Conservation (phyloP, 441 rosid species). For the Populus trichocarpa region DNA sequence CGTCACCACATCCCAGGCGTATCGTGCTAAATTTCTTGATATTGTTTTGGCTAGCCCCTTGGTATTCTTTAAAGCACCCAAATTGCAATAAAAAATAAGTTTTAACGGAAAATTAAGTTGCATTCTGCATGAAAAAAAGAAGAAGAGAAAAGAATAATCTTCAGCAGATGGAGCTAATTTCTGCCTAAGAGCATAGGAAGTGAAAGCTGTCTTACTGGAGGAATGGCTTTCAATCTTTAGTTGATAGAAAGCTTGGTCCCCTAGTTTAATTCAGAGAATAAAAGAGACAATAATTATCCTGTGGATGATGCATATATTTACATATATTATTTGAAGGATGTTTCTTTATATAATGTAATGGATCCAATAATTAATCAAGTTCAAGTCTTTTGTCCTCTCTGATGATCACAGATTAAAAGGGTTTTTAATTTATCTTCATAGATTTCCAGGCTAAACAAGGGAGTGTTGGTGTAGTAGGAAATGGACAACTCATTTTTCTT, state of each 20-base stretch:
- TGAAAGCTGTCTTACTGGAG: too few relatives aligned
- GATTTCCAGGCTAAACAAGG: background rate
- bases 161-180: too few relatives aligned
- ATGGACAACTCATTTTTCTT: background rate
- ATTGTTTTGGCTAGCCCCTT: background rate
- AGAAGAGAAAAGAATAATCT: too few relatives aligned
- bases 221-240: too few relatives aligned
- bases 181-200: too few relatives aligned
- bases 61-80: background rate
- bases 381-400: background rate
- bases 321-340: background rate
- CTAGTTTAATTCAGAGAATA: background rate
- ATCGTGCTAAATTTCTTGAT: background rate
- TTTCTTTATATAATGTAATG: background rate
- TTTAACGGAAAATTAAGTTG: background rate
- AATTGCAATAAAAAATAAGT: background rate
- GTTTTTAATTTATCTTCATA: background rate
- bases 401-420: background rate
- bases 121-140: background rate
- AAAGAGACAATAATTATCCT: background rate
- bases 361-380: background rate
- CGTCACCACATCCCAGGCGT: too few relatives aligned
- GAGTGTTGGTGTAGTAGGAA: background rate
- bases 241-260: too few relatives aligned
- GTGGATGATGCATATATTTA: background rate